A percentile compares a stretch with the other conserved stretches of the same genome.
Conservation (phyloP, 768 basidiomycete species). For the Exsudoporus frostii region DNA sequence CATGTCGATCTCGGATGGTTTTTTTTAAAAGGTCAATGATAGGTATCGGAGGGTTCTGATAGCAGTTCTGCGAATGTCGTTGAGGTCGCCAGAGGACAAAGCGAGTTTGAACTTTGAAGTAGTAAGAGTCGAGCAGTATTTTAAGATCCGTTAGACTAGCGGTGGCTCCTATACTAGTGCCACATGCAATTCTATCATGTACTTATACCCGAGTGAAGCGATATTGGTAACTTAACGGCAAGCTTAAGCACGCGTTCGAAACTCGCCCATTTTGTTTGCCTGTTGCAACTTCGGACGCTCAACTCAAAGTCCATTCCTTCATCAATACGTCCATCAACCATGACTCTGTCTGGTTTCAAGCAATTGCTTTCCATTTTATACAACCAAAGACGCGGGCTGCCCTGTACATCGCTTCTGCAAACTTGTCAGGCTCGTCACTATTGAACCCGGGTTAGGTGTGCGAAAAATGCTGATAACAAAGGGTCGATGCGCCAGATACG, state of each 20-base stretch:
- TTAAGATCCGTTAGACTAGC: not conserved
- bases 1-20: not conserved
- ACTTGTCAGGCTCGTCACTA: constrained; percentile 17
- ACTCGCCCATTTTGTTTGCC: not conserved
- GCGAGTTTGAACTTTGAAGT: too few species aligned
- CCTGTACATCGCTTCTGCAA: constrained; percentile 10
- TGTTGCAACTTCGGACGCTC: not conserved
- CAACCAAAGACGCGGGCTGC: not conserved
- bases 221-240: not conserved
- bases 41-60: too few species aligned
- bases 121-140: not conserved
- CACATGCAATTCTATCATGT: not conserved
- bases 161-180: not conserved
- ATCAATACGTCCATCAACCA: constrained; percentile 16
- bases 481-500: not conserved
- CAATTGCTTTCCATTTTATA: not conserved
- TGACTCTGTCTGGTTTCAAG: constrained; percentile 16
- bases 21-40: not conserved
- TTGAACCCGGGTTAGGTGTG: not conserved
- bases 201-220: not conserved
- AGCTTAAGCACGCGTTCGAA: not conserved
- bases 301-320: not conserved
- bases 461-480: not conserved
- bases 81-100: not conserved
- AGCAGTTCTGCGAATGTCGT: not conserved